A percentile compares a stretch with the other conserved stretches of the same genome.
Conservation (phyloP, 306 rosid genomes). For the Cucumis melo region DNA sequence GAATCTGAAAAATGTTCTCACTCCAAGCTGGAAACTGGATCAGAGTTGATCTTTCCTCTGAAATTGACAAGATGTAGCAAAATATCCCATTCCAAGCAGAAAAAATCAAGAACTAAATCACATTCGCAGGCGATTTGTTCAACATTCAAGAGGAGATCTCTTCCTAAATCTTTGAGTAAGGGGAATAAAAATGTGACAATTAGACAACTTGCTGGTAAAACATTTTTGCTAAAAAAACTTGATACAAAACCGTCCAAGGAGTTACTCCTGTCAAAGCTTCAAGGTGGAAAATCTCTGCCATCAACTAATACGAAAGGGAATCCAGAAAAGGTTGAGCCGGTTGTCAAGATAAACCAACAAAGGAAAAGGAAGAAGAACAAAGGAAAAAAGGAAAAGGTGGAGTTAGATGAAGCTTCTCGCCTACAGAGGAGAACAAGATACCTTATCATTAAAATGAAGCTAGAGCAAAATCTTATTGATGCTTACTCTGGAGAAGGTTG, state of each 20-base stretch:
- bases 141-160: constrained; percentile 23
- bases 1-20: constrained; percentile 29
- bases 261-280: constrained; percentile 18
- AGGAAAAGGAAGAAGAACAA: constrained; percentile 39
- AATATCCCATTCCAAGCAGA: constrained; percentile 26
- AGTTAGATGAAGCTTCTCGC: constrained; percentile 68
- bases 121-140: constrained; percentile 17
- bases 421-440: constrained; percentile 73
- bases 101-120: constrained; percentile 27
- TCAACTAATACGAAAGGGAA: constrained; percentile 15
- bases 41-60: constrained; percentile 22
- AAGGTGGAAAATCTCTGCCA: constrained; percentile 17
- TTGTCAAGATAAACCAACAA: constrained; percentile 16
- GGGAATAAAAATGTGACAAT: constrained; percentile 21
- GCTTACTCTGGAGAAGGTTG: constrained; percentile 93
- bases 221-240: constrained; percentile 4
- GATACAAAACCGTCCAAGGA: constrained; percentile 31
- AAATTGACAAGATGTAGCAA: constrained; percentile 22
- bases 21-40: constrained; percentile 22
- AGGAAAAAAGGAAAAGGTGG: constrained; percentile 23
- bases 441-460: constrained; percentile 61
- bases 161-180: constrained; percentile 20
- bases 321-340: constrained; percentile 22
- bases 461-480: constrained; percentile 90
- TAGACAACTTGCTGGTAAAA: constrained; percentile 17